These are phyloP conservation scores for Albizia julibrissin DNA, from an alignment of 306 rosid genomes.

Conservation along the genomic window DNA sequence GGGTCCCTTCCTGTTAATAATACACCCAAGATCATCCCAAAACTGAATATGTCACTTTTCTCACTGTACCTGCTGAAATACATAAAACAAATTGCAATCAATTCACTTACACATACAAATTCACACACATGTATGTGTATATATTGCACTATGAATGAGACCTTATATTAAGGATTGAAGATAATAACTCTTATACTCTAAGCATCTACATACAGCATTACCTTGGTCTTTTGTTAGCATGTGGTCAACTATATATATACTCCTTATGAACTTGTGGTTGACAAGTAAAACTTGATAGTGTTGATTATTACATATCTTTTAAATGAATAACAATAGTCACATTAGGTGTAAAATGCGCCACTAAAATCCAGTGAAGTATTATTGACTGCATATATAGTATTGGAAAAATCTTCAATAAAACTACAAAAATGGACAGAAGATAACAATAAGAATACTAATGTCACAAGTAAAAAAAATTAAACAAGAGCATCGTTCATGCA, in stretches of 20 bases:
- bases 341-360: not conserved
- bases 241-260: not conserved
- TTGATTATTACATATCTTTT: not conserved
- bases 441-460: slow-evolving; percentile 9
- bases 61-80: slow-evolving; percentile 74
- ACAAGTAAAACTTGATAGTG: slow-evolving; percentile 21
- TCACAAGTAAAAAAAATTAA: slow-evolving; percentile 21
- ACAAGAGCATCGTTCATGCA: not conserved
- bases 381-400: not conserved
- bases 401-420: not conserved
- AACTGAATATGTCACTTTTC: slow-evolving; percentile 93
- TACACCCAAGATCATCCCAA: slow-evolving; percentile 85
- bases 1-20: slow-evolving; percentile 82
- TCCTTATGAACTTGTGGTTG: slow-evolving; percentile 22
- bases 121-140: too few relatives aligned
- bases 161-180: not conserved
- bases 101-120: not conserved
- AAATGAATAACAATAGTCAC: slow-evolving; percentile 2
- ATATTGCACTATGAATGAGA: too few relatives aligned
- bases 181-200: not conserved
- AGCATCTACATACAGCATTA: not conserved
- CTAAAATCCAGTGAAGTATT: not conserved
- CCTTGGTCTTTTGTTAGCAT: slow-evolving; percentile 1
- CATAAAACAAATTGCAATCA: slow-evolving; percentile 1
- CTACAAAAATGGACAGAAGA: not conserved